Evolutionary conservation across 2,329 filamentous ascomycete species (phyloP).

Genomic region (Bisporella sp.): DNA sequence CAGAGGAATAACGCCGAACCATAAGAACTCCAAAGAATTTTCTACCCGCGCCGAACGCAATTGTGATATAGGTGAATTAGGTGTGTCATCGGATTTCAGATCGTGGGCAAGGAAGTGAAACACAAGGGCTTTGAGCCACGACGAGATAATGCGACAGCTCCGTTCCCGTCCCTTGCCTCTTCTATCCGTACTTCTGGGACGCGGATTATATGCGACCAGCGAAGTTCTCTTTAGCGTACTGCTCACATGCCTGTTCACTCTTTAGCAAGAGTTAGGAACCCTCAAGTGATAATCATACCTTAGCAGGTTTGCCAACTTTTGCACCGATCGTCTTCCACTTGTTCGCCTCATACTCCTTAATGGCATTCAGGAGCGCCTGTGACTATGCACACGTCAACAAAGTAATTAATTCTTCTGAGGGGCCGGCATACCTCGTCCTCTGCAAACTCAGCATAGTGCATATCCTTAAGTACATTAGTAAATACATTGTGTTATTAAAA

Average conservation of each 20-base stretch:
- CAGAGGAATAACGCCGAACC: too few relatives aligned
- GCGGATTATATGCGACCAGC: slow-evolving; percentile 18
- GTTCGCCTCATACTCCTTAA: slow-evolving; percentile 97
- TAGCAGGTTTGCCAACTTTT: slow-evolving; percentile 96
- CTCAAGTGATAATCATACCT: slow-evolving; percentile 45
- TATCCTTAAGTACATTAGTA: slow-evolving; percentile 55
- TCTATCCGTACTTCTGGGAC: neutral
- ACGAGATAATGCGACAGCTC: neutral
- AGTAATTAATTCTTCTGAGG: neutral
- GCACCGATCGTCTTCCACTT: slow-evolving; percentile 98
- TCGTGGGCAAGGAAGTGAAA: neutral
- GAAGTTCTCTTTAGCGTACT: slow-evolving; percentile 96
- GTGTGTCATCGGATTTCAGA: neutral
- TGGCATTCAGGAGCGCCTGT: slow-evolving; percentile 73
- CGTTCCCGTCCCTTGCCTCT: neutral
- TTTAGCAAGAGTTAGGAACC: slow-evolving; percentile 15
- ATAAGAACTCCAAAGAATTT: too few relatives aligned
- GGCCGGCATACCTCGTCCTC: slow-evolving; percentile 73
- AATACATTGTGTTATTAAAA: neutral
- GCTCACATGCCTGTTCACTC: slow-evolving; percentile 62
- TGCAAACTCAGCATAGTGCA: slow-evolving; percentile 98
- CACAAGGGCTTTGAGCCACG: neutral
- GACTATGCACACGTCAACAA: slow-evolving; percentile 20
- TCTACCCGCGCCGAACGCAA: too few relatives aligned
- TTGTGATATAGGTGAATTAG: too few relatives aligned